Evolutionary conservation across 1,139 yeast species (phyloP).

Genomic region (Debaryomyces singareniensis): DNA sequence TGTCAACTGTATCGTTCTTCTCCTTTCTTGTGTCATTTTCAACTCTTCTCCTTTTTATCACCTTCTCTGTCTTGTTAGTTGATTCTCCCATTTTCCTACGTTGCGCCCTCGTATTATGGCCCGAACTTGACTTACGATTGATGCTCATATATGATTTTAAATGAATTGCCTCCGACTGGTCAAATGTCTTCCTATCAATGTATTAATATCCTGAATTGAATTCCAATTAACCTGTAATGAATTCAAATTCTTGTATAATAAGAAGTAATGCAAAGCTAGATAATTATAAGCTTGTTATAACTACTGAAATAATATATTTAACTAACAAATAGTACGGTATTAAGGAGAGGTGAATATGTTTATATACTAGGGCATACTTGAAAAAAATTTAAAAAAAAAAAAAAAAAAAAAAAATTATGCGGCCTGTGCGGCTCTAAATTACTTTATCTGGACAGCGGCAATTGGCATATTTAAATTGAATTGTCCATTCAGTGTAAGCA

Average conservation of each 20-base stretch:
- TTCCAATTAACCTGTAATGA: slow-evolving; percentile 1
- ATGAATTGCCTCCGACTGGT: too few species aligned
- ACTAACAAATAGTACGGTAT: too few species aligned
- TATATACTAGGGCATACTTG: slow-evolving; percentile 4
- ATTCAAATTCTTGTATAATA: neutral
- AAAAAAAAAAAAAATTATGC: slow-evolving; percentile 3
- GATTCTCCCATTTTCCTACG: slow-evolving; percentile 12
- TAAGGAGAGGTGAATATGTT: too few species aligned
- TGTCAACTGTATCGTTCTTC: slow-evolving; percentile 18
- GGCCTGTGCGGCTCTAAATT: slow-evolving; percentile 3
- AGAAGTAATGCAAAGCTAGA: too few species aligned
- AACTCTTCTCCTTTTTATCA: slow-evolving; percentile 12
- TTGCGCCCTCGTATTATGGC: slow-evolving; percentile 19
- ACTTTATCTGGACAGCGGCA: slow-evolving; percentile 1
- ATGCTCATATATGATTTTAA: slow-evolving; percentile 10
- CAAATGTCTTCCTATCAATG: neutral
- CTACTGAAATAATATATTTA: too few species aligned
- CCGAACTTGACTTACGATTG: slow-evolving; percentile 30
- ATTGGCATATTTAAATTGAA: too few species aligned
- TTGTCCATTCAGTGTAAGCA: too few species aligned
- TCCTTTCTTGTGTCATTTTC: slow-evolving; percentile 9
- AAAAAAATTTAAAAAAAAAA: slow-evolving; percentile 3
- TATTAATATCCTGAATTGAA: neutral
- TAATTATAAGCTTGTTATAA: too few species aligned
- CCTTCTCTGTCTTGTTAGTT: slow-evolving; percentile 7